Percentiles rank a stretch among this genome's conserved stretches.
These are phyloP conservation scores for Cyberlindnera euphorbiae DNA, from an alignment of 805 yeast genomes.

Conservation along the genomic window DNA sequence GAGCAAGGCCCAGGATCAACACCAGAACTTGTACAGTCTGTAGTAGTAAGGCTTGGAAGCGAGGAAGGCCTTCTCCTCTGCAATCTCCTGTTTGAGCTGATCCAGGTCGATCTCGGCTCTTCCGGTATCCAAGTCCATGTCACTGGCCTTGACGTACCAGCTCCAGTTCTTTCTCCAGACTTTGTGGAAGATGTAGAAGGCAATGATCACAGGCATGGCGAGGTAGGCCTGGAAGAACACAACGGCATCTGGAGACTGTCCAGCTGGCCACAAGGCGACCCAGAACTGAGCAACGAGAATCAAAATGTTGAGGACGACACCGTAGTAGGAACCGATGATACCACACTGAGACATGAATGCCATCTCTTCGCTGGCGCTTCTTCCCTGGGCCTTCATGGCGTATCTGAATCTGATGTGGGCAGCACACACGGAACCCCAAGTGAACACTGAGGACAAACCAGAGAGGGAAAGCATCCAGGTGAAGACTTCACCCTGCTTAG, in stretches of 20 bases:
- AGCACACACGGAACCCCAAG: constrained; percentile 70
- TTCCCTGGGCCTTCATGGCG: constrained; percentile 54
- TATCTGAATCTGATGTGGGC: constrained; percentile 64
- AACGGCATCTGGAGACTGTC: constrained; percentile 26
- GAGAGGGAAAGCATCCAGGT: constrained; percentile 70
- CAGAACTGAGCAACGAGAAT: constrained; percentile 55
- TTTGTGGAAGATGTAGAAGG: constrained; percentile 36
- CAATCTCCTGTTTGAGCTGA: constrained; percentile 46
- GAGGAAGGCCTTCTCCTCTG: constrained; percentile 49
- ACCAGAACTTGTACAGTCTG: constrained; percentile 50
- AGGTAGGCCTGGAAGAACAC: constrained; percentile 35
- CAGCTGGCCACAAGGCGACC: constrained; percentile 17
- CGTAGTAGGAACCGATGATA: constrained; percentile 57
- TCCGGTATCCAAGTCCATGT: constrained; percentile 59
- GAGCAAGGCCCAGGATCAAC: too few species aligned
- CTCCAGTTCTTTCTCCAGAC: constrained; percentile 37
- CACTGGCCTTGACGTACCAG: constrained; percentile 36
- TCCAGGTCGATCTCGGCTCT: constrained; percentile 57
- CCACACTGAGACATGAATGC: constrained; percentile 67
- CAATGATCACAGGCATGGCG: constrained; percentile 37
- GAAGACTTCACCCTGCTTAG: constrained; percentile 52
- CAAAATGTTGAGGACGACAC: constrained; percentile 49
- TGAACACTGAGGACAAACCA: constrained; percentile 67
- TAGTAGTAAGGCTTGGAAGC: constrained; percentile 39
- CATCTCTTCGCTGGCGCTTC: constrained; percentile 60